A percentile compares a stretch with the other conserved stretches of the same genome.
phyloP scores from a whole-genome alignment of 2,329 filamentous ascomycete species.

The Colletotrichum coccodes region DNA sequence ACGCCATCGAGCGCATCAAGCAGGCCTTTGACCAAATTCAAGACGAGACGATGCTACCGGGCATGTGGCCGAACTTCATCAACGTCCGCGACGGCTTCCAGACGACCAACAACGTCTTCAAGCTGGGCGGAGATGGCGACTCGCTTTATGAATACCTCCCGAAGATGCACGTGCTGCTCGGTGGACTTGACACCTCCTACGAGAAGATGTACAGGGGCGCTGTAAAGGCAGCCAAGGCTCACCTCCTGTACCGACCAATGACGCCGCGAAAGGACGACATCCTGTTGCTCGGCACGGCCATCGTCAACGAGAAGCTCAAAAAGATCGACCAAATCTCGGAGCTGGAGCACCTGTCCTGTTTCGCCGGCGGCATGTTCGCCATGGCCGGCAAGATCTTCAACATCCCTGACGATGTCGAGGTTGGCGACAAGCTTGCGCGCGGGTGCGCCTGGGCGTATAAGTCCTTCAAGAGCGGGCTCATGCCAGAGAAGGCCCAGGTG shows the following conservation, averaged over 20 bases:
- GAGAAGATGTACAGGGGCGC: constrained; percentile 65
- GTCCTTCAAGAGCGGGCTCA: constrained; percentile 58
- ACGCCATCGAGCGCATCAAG: constrained; percentile 76
- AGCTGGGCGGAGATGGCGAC: constrained; percentile 52
- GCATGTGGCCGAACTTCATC: constrained; percentile 76
- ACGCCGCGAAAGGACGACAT: constrained; percentile 62
- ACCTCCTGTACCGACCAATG: constrained; percentile 73
- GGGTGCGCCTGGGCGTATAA: constrained; percentile 64
- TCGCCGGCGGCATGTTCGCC: constrained; percentile 61
- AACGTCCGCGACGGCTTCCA: constrained; percentile 64
- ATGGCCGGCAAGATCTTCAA: constrained; percentile 57
- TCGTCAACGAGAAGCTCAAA: constrained; percentile 35
- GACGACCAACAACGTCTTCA: constrained; percentile 40
- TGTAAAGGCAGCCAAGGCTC: constrained; percentile 63
- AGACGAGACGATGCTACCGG: constrained; percentile 73
- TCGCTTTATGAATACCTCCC: constrained; percentile 54
- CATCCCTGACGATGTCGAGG: constrained; percentile 51
- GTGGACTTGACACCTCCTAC: constrained; percentile 65
- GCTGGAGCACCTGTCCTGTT: constrained; percentile 60
- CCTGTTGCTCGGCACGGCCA: constrained; percentile 59
- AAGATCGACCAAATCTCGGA: constrained; percentile 41
- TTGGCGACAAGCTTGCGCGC: constrained; percentile 56
- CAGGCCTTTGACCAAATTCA: constrained; percentile 73
- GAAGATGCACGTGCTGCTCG: constrained; percentile 64
- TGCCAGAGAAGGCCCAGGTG: constrained; percentile 61